Base-by-base conservation (phyloP, 176 grass and related monocot species). In the Ensete glaucum region DNA sequence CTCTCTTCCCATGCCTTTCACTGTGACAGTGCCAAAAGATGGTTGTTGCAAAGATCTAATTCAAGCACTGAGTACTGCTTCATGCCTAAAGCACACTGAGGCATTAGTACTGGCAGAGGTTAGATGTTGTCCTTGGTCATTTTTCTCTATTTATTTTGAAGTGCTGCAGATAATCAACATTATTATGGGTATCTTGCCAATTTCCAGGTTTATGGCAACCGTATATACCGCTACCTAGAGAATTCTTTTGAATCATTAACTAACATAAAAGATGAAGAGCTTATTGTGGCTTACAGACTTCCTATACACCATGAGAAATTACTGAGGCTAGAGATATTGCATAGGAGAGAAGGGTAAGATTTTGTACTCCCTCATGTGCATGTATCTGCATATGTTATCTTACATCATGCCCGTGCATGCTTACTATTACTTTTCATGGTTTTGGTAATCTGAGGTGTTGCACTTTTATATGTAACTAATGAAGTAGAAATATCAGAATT, bases 61-160 rank as follows among this genome's bases (percentile, higher is more conserved):
- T 43, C 93, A 87, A 82, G 82, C 86, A 34, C 66, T 99, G 29
- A 72, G 81, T 62, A 77, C 70, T 81, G 84, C 74, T 27, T 91
- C 90, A 71, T 94, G 88, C 79, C 62, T 99, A 67, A 83, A 94
- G 62, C 67, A 71, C 80, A 84, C 82, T 8, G 96, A 99, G 23
- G 78, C 76, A 65, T 81, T 99, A 62, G 87, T 99, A 66, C 84
- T 99, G 57, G 88, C 85, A 76, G 96, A 99, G 96, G 96, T 99
- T 91, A 70, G 51, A 14, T 82, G 11, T 29, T 65, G 50, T 54
- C 9, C 4, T 12, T 60, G 11, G 11, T 62, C 17, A 80, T 50
- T 26, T 52, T 23, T 80, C 65, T 9, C 54, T 29, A 53, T 2
- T 29, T 51, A 71, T 54, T 58, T 25, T 83, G 22, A 54, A 1